phyloP scores from a whole-genome alignment of 352 stramenopile species.

The Globisporangium carolinianum region DNA sequence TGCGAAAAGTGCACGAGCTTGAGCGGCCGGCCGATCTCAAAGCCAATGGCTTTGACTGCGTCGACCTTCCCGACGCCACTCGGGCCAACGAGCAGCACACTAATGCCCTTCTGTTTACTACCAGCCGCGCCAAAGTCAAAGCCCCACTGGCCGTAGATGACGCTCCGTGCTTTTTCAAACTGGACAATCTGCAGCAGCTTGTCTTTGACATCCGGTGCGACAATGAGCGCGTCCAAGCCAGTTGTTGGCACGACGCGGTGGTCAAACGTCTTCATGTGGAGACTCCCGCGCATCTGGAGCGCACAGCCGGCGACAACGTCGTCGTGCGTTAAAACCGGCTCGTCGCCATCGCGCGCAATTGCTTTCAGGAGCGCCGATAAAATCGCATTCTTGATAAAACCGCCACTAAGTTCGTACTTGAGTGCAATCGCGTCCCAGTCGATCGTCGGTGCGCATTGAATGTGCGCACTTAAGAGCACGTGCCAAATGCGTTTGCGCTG shows the following conservation, averaged over 20 bases:
- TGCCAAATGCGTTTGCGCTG: slow-evolving; percentile 84
- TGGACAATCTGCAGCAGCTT: slow-evolving; percentile 65
- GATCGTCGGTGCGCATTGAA: slow-evolving; percentile 52
- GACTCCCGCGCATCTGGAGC: slow-evolving; percentile 81
- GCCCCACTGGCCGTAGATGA: slow-evolving; percentile 84
- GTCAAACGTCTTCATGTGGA: slow-evolving; percentile 89
- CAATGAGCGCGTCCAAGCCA: slow-evolving; percentile 68
- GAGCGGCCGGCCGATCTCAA: slow-evolving; percentile 75
- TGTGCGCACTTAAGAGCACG: slow-evolving; percentile 43
- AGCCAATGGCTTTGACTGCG: slow-evolving; percentile 71
- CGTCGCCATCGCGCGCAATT: slow-evolving; percentile 47
- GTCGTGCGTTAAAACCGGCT: slow-evolving; percentile 61
- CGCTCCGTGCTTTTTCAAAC: slow-evolving; percentile 79
- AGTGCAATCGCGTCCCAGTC: slow-evolving; percentile 80
- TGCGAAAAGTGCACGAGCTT: slow-evolving; percentile 81
- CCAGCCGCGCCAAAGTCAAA: slow-evolving; percentile 79
- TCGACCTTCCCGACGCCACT: slow-evolving; percentile 70
- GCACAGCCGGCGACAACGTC: slow-evolving; percentile 78
- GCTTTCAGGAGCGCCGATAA: slow-evolving; percentile 76
- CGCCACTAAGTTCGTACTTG: slow-evolving; percentile 86
- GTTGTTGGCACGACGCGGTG: slow-evolving; percentile 75
- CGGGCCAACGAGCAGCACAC: slow-evolving; percentile 63
- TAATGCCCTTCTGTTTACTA: slow-evolving; percentile 82
- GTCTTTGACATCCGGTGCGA: slow-evolving; percentile 53
- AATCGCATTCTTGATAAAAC: slow-evolving; percentile 90